These are phyloP conservation scores for Paralagenidium karlingii DNA, from an alignment of 352 stramenopile genomes.

Conservation along the genomic window DNA sequence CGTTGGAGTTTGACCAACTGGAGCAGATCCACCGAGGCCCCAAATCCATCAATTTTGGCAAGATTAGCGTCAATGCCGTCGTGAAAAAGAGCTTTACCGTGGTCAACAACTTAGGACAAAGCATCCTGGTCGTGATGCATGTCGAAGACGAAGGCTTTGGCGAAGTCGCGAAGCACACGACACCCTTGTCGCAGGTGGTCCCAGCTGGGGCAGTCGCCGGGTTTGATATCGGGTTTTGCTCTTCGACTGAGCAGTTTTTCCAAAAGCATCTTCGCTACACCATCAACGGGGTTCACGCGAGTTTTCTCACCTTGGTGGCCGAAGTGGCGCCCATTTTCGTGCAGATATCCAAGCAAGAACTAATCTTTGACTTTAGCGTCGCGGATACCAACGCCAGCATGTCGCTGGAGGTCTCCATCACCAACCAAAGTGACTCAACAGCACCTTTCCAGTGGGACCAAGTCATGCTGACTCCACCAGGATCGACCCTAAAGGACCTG, in stretches of 20 bases:
- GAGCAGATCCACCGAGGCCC: slow-evolving; percentile 44
- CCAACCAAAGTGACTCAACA: slow-evolving; percentile 84
- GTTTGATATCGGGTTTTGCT: slow-evolving; percentile 86
- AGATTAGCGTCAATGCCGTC: slow-evolving; percentile 76
- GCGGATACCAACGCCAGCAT: slow-evolving; percentile 34
- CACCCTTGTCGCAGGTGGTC: slow-evolving; percentile 68
- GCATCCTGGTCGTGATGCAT: slow-evolving; percentile 61
- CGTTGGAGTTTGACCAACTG: slow-evolving; percentile 67
- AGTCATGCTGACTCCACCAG: slow-evolving; percentile 5
- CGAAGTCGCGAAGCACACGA: slow-evolving; percentile 49
- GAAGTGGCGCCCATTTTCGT: slow-evolving; percentile 86
- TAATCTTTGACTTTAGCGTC: slow-evolving; percentile 72
- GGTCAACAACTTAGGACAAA: slow-evolving; percentile 79
- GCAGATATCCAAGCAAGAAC: slow-evolving; percentile 26
- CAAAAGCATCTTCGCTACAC: slow-evolving; percentile 70
- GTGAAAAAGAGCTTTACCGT: slow-evolving; percentile 75
- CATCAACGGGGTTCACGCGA: slow-evolving; percentile 75
- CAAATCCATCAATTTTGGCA: slow-evolving; percentile 87
- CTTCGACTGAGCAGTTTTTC: slow-evolving; percentile 66
- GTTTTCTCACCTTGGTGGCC: slow-evolving; percentile 74
- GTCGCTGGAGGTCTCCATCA: slow-evolving; percentile 51
- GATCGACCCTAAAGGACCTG: too few relatives aligned
- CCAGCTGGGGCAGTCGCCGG: slow-evolving; percentile 62
- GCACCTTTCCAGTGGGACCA: slow-evolving; percentile 77
- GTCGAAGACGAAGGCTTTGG: slow-evolving; percentile 20